These are phyloP conservation scores for Plasmodium vinckei DNA, from an alignment of 169 alveolate genomes.

Conservation along the genomic window DNA sequence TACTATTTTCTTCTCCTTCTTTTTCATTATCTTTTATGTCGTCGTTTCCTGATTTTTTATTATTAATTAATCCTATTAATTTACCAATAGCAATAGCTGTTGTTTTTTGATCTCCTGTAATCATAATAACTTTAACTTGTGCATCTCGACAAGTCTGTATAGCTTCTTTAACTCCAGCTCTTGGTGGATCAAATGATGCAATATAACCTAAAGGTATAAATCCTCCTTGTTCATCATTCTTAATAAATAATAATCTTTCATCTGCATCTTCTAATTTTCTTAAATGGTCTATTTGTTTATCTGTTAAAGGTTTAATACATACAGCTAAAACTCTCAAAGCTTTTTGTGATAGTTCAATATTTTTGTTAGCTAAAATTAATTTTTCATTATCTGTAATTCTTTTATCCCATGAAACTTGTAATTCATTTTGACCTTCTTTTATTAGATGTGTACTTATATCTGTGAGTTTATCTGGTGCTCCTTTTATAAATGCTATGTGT, in stretches of 20 bases:
- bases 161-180: conserved; percentile 98
- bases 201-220: conserved; percentile 87
- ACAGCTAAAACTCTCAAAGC: conserved; percentile 91
- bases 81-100: conserved; percentile 93
- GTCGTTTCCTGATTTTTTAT: not conserved
- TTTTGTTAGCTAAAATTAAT: conserved; percentile 44
- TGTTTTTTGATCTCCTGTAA: conserved; percentile 79
- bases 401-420: conserved; percentile 24
- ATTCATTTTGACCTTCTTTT: conserved; percentile 43
- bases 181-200: conserved; percentile 96
- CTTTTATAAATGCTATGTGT: conserved; percentile 92
- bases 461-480: conserved; percentile 91
- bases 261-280: conserved; percentile 86
- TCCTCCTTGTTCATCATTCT: conserved; percentile 58
- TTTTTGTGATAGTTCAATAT: conserved; percentile 82
- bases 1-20: not conserved
- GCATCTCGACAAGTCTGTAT: conserved; percentile 95
- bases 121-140: conserved; percentile 99
- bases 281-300: conserved; percentile 80
- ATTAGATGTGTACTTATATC: conserved; percentile 38
- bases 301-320: conserved; percentile 88
- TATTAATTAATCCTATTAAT: conserved; percentile 87
- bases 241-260: conserved; percentile 83
- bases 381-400: conserved; percentile 35
- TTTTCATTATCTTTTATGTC: not conserved